Evolutionary conservation across 2,329 filamentous ascomycete species (phyloP), one percentile per base, ranked within the genome.

Genomic region (Byssothecium circinans): DNA sequence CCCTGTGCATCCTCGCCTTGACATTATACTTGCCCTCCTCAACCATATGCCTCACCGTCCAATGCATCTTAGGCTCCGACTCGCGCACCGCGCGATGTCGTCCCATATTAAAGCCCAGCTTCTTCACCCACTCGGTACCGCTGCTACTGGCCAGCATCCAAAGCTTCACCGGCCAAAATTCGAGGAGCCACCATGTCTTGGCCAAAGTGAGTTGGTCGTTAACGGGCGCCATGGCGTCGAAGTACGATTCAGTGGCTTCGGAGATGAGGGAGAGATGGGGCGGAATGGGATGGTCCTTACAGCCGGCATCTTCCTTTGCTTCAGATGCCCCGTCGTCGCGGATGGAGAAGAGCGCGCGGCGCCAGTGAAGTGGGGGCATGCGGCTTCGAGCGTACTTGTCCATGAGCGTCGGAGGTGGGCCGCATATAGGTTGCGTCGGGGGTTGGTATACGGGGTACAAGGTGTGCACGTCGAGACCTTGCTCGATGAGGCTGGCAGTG

Each of bases 121-220:
- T 63, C 57, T 73, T 74, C 41, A 68, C 59, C 73, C 73, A 76
- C 3, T 60, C 52, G 8, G 69, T 65, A 0, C 56, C 50, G 5
- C 58, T 51, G 20, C 61, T 56, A 19, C 61, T 56, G 8, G 59
- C 57, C 52, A 70, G 62, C 2, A 74, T 43, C 1, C 65, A 54
- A 2, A 75, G 62, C 45, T 75, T 73, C 8, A 76, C 62, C 0
- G 74, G 74, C 71, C 69, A 75, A 15, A 73, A 48, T 50, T 77
- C 74, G 1, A 76, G 59, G 3, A 75, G 50, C 74, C 74, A 77
- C 74, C 74, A 77, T 3, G 55, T 53, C 39, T 68, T 73, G 1
- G 68, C 67, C 10, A 65, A 41, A 1, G 49, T 58, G 2, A 76
- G 61, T 50, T 72, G 68, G 42, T 77, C 74, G 38, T 75, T 75